A percentile compares a stretch with the other conserved stretches of the same genome.
phyloP scores from a whole-genome alignment of 139 green algal genomes.

The Closterium sp. region DNA sequence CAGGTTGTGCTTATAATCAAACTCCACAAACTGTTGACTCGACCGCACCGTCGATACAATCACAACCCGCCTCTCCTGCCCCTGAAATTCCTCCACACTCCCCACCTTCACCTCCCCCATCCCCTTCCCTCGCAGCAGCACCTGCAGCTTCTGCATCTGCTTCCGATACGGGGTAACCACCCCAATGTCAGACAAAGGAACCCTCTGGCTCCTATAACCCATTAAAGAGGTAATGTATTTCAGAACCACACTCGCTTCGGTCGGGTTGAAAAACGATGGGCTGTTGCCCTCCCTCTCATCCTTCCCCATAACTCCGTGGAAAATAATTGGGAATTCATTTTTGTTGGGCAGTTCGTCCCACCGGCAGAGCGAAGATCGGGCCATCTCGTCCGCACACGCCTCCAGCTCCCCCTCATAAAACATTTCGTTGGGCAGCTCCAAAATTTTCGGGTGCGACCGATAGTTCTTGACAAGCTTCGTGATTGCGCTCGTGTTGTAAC shows the following conservation, averaged over 20 bases:
- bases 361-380: constrained; percentile 37
- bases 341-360: constrained; percentile 17
- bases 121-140: neutral
- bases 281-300: constrained; percentile 66
- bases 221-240: constrained; percentile 11
- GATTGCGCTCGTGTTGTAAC: constrained; percentile 14
- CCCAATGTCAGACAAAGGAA: constrained; percentile 61
- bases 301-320: constrained; percentile 33
- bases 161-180: constrained; percentile 73
- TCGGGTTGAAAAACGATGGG: constrained; percentile 68
- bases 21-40: neutral
- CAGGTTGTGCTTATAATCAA: constrained; percentile 54
- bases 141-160: constrained; percentile 61
- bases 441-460: constrained; percentile 69
- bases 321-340: constrained; percentile 33
- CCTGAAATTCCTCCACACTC: constrained; percentile 56
- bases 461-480: constrained; percentile 77
- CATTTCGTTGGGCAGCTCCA: constrained; percentile 67
- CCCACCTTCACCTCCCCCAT: constrained; percentile 31
- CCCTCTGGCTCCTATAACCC: neutral
- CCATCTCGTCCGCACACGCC: constrained; percentile 33
- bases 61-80: constrained; percentile 77
- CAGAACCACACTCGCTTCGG: constrained; percentile 55
- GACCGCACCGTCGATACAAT: constrained; percentile 73
- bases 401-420: constrained; percentile 72